Percentiles rank a stretch among this genome's conserved stretches.
Evolutionary conservation across 257 asterid genomes (phyloP).

Genomic region (Capsicum pubescens): DNA sequence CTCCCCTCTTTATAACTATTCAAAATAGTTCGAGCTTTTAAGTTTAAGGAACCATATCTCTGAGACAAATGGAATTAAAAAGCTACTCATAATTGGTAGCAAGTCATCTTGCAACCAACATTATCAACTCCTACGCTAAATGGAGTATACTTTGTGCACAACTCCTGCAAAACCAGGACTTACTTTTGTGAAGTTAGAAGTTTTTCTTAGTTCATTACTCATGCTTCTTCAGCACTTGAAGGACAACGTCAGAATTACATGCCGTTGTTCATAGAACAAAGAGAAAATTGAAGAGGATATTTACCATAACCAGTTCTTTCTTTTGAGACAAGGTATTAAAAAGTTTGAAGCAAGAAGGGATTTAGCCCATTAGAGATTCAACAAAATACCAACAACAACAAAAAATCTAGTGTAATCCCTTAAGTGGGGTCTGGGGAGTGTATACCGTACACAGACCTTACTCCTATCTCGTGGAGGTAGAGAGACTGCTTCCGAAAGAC

Average conservation of each 20-base stretch:
- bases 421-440: too few relatives aligned
- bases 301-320: background rate
- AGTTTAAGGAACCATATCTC: background rate
- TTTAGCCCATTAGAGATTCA: background rate
- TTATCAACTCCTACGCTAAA: background rate
- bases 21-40: background rate
- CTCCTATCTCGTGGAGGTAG: too few relatives aligned
- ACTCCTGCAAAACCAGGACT: background rate
- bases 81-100: background rate
- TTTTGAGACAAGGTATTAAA: conserved; percentile 10
- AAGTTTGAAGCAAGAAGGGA: conserved; percentile 2
- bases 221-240: background rate
- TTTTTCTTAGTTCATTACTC: background rate
- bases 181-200: background rate
- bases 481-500: too few relatives aligned
- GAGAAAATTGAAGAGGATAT: background rate
- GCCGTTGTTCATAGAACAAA: background rate
- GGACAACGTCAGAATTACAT: background rate
- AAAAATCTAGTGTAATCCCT: too few relatives aligned
- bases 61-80: background rate
- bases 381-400: background rate
- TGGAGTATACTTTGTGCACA: background rate
- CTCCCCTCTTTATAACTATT: background rate
- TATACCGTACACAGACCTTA: too few relatives aligned
- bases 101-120: background rate